Conservation (phyloP, 306 rosid species). For the Rosa lucieae region DNA sequence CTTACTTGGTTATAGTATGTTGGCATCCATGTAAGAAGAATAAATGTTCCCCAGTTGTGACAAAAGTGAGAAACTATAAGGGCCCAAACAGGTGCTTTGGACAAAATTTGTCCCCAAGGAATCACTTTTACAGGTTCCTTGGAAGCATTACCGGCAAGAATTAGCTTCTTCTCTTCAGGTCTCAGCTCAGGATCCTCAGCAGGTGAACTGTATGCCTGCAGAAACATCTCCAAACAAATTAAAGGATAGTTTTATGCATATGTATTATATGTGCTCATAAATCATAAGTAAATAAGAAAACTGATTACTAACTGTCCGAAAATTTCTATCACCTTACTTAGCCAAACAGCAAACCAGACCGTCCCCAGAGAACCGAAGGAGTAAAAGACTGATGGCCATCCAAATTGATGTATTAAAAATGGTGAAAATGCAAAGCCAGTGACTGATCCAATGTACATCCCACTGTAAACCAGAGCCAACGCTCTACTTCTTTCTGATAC, state of each 20-base stretch:
- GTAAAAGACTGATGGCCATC: conserved; percentile 98
- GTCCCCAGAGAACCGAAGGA: conserved; percentile 97
- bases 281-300: not conserved
- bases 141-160: conserved; percentile 47
- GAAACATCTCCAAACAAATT: conserved; percentile 20
- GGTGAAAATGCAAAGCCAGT: conserved; percentile 98
- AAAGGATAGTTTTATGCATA: not conserved
- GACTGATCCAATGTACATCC: conserved; percentile 99
- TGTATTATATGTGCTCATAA: not conserved
- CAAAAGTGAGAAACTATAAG: conserved; percentile 90
- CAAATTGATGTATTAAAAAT: conserved; percentile 76
- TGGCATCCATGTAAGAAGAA: conserved; percentile 99
- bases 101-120: conserved; percentile 89
- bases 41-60: conserved; percentile 99
- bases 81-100: conserved; percentile 97
- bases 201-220: conserved; percentile 91
- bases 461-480: conserved; percentile 91
- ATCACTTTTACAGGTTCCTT: conserved; percentile 85
- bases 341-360: conserved; percentile 81
- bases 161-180: conserved; percentile 81
- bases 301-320: not conserved
- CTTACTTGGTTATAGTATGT: conserved; percentile 96
- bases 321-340: conserved; percentile 59
- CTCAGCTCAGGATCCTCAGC: conserved; percentile 87
- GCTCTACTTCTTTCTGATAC: conserved; percentile 97